Conservation (phyloP, 2,329 filamentous ascomycete genomes). For the Arthrobotrys entomopaga region DNA sequence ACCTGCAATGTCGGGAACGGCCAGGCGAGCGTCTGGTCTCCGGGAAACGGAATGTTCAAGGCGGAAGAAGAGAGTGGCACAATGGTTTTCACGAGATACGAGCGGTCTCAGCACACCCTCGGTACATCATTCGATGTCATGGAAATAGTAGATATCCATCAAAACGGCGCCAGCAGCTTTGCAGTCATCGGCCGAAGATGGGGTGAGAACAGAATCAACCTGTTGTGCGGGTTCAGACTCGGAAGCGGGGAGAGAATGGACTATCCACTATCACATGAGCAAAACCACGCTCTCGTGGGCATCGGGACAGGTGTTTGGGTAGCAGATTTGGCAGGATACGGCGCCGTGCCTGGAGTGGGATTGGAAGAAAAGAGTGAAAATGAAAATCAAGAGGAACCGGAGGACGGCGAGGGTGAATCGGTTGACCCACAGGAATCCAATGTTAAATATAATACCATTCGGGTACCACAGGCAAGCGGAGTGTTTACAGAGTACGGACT, state of each 20-base stretch:
- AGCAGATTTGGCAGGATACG: constrained; percentile 46
- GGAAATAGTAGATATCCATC: constrained; percentile 48
- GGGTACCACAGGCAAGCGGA: constrained; percentile 37
- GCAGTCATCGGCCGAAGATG: constrained; percentile 44
- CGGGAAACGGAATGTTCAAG: constrained; percentile 44
- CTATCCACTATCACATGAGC: constrained; percentile 36
- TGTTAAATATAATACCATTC: constrained; percentile 26
- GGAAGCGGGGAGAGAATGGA: constrained; percentile 47
- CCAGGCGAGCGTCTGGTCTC: constrained; percentile 48
- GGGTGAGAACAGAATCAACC: constrained; percentile 51
- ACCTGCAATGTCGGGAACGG: constrained; percentile 45
- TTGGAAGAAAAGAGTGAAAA: constrained; percentile 27
- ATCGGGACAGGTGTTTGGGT: constrained; percentile 50
- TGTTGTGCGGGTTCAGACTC: constrained; percentile 48
- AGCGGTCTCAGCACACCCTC: constrained; percentile 46
- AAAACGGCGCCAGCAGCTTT: constrained; percentile 43
- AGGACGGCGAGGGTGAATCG: constrained; percentile 11
- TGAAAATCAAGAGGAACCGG: constrained; percentile 12
- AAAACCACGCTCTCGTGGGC: constrained; percentile 29
- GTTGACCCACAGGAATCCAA: constrained; percentile 4
- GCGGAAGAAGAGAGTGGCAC: constrained; percentile 44
- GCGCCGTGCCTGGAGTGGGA: constrained; percentile 42
- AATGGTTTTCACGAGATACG: constrained; percentile 53
- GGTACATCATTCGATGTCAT: constrained; percentile 49
- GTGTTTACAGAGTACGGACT: constrained; percentile 43